Base-by-base conservation (phyloP, 345 rosid genomes). In the Citropsis articulata region DNA sequence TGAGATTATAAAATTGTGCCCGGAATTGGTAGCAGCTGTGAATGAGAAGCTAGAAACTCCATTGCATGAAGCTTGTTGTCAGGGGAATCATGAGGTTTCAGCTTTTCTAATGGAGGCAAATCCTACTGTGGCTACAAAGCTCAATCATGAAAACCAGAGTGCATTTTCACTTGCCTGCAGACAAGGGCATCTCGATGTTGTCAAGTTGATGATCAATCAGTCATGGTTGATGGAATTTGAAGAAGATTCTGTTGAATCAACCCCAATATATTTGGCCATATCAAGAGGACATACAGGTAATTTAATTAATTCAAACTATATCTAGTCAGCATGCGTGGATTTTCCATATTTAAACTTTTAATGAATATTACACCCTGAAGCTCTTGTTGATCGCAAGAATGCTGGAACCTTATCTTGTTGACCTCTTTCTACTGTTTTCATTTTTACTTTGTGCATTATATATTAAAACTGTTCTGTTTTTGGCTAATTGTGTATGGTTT, bases 81-180 rank as follows among this genome's bases (percentile, higher is more conserved):
- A 12, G 14, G 81, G 84, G 48, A 48, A 73, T 25, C 65, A 45
- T 9, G 5, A 27, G 24, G 64, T 73, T 36, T 61, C 48, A 0
- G 28, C 7, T 27, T 3, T 81, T 69, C 66, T 78, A 19, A 21
- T 84, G 1, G 40, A 77, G 57, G 25, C 73, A 42, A 73, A 64
- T 24, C 79, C 73, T 1, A 36, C 27, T 75, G 59, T 65, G 16
- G 83, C 76, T 53, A 22, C 56, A 4, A 62, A 12, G 68, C 76
- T 73, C 36, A 83, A 77, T 57, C 12, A 7, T 7, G 19, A 67
- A 24, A 50, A 57, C 35, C 76, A 80, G 72, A 80, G 45, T 40
- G 72, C 76, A 2, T 77, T 83, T 65, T 73, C 40, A 8, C 55
- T 83, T 28, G 80, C 83, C n/a, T 76, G 78, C 69, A 60, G 65